Base-by-base conservation (phyloP, 129 eudicot genomes). In the Flaveria bidentis region DNA sequence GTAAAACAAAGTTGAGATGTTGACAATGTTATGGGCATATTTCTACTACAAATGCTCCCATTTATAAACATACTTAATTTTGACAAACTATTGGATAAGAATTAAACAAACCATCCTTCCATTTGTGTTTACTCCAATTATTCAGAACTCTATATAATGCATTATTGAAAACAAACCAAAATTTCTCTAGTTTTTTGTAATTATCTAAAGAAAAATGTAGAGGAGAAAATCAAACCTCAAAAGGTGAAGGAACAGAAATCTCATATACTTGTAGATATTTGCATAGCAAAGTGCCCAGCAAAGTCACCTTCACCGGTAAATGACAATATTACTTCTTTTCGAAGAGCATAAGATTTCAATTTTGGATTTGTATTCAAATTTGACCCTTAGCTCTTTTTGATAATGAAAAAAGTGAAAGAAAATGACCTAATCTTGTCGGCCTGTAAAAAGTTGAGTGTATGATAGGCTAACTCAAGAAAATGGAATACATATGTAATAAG, bases 241-340 rank as follows among this genome's bases (percentile, higher is more conserved):
- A 5, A 33, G 76, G 39, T 46, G 13, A 15, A 64, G 73, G 16
- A 47, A 76, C 0, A 77, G 44, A 49, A 66, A 67, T 55, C 51
- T 77, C 81, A 36, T 36, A 36, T 53, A 46, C 41, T 8, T 49
- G n/a, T 45, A 70, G 82, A 79, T 79, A 79, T 79, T 79, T 79
- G 44, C 39, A 44, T 44, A 45, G 41, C 49, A 45, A 8, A 45
- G 49, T 45, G 49, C 70, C 25, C 47, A 12, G 5, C 26, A 57
- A 2, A 2, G 49, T 78, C 42, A 5, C 72, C 46, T 58, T 71
- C 73, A 36, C 57, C 14, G 17, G 14, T 2, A 1, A 47, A 11
- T 5, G 6, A 9, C 64, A 57, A 8, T 1, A 57, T 57, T 22
- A 57, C 64, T 20, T 57, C 2, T 57, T 22, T 57, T 2, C 33